Percentiles rank a stretch among this genome's conserved stretches.
Conservation (phyloP, 257 asterid species). For the Capsicum baccatum region DNA sequence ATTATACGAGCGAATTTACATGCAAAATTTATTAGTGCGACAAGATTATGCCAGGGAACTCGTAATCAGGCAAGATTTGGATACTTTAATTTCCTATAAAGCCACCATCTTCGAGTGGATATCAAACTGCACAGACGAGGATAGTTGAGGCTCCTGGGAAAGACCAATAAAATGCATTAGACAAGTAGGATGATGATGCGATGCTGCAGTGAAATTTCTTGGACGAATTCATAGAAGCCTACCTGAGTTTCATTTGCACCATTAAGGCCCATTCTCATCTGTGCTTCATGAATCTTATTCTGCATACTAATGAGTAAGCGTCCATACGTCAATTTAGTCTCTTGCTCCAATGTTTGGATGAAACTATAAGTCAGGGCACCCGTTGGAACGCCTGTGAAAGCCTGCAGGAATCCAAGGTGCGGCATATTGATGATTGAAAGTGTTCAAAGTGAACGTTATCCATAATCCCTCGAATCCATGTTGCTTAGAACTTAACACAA, state of each 20-base stretch:
- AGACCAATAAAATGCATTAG: slow-evolving; percentile 33
- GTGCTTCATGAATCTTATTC: slow-evolving; percentile 49
- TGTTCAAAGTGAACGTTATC: neutral
- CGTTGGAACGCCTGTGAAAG: slow-evolving; percentile 60
- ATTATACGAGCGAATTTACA: neutral
- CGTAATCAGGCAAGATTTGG: slow-evolving; percentile 31
- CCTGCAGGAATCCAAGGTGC: slow-evolving; percentile 47
- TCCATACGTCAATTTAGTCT: slow-evolving; percentile 64
- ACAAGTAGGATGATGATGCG: neutral
- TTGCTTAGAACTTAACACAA: neutral
- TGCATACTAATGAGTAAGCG: slow-evolving; percentile 53
- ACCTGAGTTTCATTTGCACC: slow-evolving; percentile 38
- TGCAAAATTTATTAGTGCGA: slow-evolving; percentile 13
- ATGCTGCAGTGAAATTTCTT: neutral
- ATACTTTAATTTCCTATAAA: slow-evolving; percentile 40
- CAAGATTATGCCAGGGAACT: slow-evolving; percentile 8
- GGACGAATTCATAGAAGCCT: neutral
- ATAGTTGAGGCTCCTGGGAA: slow-evolving; percentile 75
- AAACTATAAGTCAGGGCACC: slow-evolving; percentile 83
- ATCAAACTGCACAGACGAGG: slow-evolving; percentile 65
- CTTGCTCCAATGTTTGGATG: slow-evolving; percentile 56
- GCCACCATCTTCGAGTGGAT: slow-evolving; percentile 58
- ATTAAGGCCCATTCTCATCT: slow-evolving; percentile 43
- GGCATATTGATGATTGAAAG: slow-evolving; percentile 3
- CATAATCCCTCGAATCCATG: neutral